Conservation (phyloP, 108 stramenopile genomes). For the Cyclostephanos invisitatus region DNA sequence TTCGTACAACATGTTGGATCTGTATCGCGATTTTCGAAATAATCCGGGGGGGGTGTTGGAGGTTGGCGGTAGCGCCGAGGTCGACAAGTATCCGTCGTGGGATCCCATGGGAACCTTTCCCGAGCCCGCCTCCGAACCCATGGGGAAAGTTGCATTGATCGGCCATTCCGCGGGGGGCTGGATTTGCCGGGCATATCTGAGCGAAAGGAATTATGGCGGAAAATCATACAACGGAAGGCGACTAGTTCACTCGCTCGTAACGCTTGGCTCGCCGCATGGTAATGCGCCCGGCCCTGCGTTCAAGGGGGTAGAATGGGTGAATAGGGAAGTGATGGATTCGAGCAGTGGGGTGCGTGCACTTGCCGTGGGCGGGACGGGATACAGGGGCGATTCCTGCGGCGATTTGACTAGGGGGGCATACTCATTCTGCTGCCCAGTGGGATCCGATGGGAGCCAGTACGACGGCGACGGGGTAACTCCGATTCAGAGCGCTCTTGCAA, state of each 20-base stretch:
- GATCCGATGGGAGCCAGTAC: slow-evolving; percentile 58
- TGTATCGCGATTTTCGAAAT: slow-evolving; percentile 55
- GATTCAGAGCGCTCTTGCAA: slow-evolving; percentile 47
- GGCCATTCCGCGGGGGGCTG: slow-evolving; percentile 73
- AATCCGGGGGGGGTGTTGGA: slow-evolving; percentile 69
- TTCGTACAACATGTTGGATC: slow-evolving; percentile 58
- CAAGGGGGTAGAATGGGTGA: slow-evolving; percentile 65
- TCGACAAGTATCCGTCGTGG: slow-evolving; percentile 67
- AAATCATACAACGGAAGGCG: slow-evolving; percentile 55
- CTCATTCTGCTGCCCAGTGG: slow-evolving; percentile 60
- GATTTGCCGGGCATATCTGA: slow-evolving; percentile 67
- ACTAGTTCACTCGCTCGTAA: slow-evolving; percentile 64
- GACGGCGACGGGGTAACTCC: slow-evolving; percentile 84
- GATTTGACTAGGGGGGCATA: slow-evolving; percentile 60
- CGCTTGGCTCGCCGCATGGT: slow-evolving; percentile 65
- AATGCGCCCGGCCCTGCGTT: slow-evolving; percentile 75
- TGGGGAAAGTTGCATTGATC: slow-evolving; percentile 57
- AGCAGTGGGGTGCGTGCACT: slow-evolving; percentile 46
- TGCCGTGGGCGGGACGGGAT: slow-evolving; percentile 67
- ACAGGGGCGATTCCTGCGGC: slow-evolving; percentile 61
- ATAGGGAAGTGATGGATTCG: slow-evolving; percentile 40
- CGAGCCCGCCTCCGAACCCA: slow-evolving; percentile 28
- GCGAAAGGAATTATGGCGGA: slow-evolving; percentile 61
- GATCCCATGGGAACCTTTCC: slow-evolving; percentile 60
- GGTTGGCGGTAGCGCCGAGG: slow-evolving; percentile 66